Base-by-base conservation (phyloP, 2,329 filamentous ascomycete genomes). In the Rugonectria rugulosa region DNA sequence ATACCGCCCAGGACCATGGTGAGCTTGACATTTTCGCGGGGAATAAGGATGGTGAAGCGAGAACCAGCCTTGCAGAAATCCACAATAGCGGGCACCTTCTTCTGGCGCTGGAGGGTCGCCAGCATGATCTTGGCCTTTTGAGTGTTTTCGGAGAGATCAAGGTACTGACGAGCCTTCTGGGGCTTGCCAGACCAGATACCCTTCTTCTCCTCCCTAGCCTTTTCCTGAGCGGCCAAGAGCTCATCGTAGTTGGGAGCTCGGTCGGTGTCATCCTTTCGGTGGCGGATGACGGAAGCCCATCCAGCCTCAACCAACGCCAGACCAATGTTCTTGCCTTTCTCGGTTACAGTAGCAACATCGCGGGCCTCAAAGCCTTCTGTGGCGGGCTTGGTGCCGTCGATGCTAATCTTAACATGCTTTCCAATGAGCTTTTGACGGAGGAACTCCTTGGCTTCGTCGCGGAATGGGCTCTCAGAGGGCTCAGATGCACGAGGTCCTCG, bases 1-100 rank as follows among this genome's bases (percentile, higher is more conserved):
- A 99, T 95, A 42, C 95, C 94, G 48, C 91, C 94, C 42, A 99
- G 86, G 4, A 99, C 93, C 71, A 99, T 88, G 2, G 94, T 99
- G 57, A 99, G 81, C 80, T 97, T 98, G 70, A 94, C 88, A 68
- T 92, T 92, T 72, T 99, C 95, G 29, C 93, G 89, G 41, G 95
- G 94, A 43, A 99, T 87, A 9, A 99, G 80, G 29, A 99, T 82
- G 21, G 92, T 96, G 75, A 98, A 99, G 64, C 95, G 87, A 34
- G 93, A 96, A 24, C 91, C 95, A n/a, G 92, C 91, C 77, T 98
- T 97, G 80, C 96, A 95, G 73, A 96, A 99, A 74, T 99, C 95
- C 36, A 99, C 92, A 65, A 99, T 83, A 10, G 90, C 95, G 7
- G 95, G 92, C 4, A 98, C 88, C 75, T 91, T 94, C 81, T 92